A percentile compares a stretch with the other conserved stretches of the same genome.
phyloP scores from a whole-genome alignment of 495 filamentous ascomycete species.

The Pyronema domesticum region DNA sequence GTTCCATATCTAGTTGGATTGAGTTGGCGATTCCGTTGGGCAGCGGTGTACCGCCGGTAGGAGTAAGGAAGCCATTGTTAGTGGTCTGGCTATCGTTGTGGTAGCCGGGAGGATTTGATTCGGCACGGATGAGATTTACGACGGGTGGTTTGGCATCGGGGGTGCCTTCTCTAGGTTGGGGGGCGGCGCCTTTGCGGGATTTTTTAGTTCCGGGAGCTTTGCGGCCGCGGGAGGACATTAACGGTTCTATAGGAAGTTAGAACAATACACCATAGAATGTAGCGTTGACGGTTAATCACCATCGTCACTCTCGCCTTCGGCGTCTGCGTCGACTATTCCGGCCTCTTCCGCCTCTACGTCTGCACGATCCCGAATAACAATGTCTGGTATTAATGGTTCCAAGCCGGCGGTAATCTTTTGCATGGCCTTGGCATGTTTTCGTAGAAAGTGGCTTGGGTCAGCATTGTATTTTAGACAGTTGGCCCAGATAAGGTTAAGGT shows the following conservation, averaged over 20 bases:
- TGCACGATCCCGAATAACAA: constrained; percentile 71
- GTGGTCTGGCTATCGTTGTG: constrained; percentile 30
- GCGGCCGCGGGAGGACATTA: constrained; percentile 89
- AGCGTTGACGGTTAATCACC: constrained; percentile 8
- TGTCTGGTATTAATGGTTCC: constrained; percentile 84
- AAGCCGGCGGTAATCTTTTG: constrained; percentile 90
- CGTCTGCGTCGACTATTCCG: constrained; percentile 53
- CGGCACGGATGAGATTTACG: constrained; percentile 35
- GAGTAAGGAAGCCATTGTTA: constrained; percentile 68
- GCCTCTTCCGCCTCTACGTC: constrained; percentile 93
- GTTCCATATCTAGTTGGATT: constrained; percentile 32
- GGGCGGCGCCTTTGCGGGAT: constrained; percentile 62
- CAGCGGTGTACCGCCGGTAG: constrained; percentile 40
- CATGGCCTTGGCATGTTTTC: constrained; percentile 92
- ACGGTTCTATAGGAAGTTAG: constrained; percentile 46
- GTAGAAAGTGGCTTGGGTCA: constrained; percentile 65
- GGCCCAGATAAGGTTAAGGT: constrained; percentile 85
- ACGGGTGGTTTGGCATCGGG: constrained; percentile 42
- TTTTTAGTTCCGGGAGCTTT: constrained; percentile 69
- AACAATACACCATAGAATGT: neutral
- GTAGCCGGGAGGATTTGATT: constrained; percentile 39
- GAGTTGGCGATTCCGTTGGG: constrained; percentile 17
- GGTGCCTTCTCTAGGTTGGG: constrained; percentile 63
- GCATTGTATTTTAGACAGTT: constrained; percentile 95
- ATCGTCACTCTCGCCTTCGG: constrained; percentile 80